A percentile compares a stretch with the other conserved stretches of the same genome.
Conservation (phyloP, 225 moss, liverwort and hornwort genomes). For the Bryum argenteum region DNA sequence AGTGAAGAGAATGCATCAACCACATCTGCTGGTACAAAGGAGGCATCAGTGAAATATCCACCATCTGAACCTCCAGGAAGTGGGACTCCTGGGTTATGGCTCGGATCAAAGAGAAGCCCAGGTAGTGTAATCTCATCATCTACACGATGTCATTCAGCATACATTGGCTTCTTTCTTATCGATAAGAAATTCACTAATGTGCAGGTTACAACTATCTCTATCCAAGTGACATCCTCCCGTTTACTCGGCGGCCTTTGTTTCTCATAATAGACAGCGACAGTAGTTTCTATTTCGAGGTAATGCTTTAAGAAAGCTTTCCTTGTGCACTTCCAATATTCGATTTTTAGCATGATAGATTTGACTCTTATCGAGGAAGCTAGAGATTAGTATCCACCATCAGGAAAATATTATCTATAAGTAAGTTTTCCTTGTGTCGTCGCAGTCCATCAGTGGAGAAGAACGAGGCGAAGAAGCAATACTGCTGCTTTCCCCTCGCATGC, state of each 20-base stretch:
- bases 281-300: constrained; percentile 89
- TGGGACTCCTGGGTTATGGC: constrained; percentile 72
- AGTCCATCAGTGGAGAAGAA: constrained; percentile 91
- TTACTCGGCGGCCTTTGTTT: constrained; percentile 93
- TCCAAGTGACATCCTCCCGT: constrained; percentile 91
- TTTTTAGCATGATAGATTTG: constrained; percentile 16
- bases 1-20: constrained; percentile 46
- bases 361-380: constrained; percentile 13
- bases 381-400: background rate
- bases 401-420: background rate
- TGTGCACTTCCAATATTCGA: constrained; percentile 1
- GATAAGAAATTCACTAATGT: constrained; percentile 25
- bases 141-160: constrained; percentile 17
- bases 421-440: constrained; percentile 7
- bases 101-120: constrained; percentile 79
- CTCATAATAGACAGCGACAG: constrained; percentile 94
- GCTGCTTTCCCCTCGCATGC: constrained; percentile 76
- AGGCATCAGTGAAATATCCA: constrained; percentile 25
- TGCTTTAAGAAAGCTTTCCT: constrained; percentile 10
- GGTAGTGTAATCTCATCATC: constrained; percentile 38
- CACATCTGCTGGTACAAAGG: constrained; percentile 38
- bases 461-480: constrained; percentile 84
- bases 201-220: constrained; percentile 85
- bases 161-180: constrained; percentile 13
- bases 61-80: constrained; percentile 46